Percentiles rank a stretch among this genome's conserved stretches.
phyloP scores from a whole-genome alignment of 495 filamentous ascomycete species.

The Xylaria scruposa region DNA sequence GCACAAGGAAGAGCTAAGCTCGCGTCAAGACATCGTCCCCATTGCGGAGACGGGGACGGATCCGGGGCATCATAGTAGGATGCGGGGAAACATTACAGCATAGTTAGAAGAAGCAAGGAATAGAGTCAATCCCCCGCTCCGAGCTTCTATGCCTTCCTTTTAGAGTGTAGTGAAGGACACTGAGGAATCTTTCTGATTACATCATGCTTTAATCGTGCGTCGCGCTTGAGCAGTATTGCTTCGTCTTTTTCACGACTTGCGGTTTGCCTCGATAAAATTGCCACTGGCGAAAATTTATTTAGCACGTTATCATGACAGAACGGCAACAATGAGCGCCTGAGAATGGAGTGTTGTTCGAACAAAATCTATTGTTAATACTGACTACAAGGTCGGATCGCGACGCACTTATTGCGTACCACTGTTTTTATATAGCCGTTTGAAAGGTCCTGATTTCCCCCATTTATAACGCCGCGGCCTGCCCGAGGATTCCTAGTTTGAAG shows the following conservation, averaged over 20 bases:
- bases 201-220: not conserved
- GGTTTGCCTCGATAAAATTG: not conserved
- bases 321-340: not conserved
- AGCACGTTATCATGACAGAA: not conserved
- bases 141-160: not conserved
- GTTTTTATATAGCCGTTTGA: not conserved
- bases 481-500: not conserved
- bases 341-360: not conserved
- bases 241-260: not conserved
- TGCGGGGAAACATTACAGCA: conserved; percentile 21
- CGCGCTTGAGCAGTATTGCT: not conserved
- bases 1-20: conserved; percentile 3
- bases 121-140: conserved; percentile 4
- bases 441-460: not conserved
- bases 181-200: not conserved
- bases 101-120: conserved; percentile 9
- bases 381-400: not conserved
- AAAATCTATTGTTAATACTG: not conserved
- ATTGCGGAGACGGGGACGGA: conserved; percentile 11
- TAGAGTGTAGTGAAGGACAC: not conserved
- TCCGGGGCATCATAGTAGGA: not conserved
- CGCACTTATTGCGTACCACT: not conserved
- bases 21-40: not conserved
- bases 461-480: not conserved
- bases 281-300: not conserved